Conservation (phyloP, 2,329 filamentous ascomycete species). For the Cladosporium sp. region DNA sequence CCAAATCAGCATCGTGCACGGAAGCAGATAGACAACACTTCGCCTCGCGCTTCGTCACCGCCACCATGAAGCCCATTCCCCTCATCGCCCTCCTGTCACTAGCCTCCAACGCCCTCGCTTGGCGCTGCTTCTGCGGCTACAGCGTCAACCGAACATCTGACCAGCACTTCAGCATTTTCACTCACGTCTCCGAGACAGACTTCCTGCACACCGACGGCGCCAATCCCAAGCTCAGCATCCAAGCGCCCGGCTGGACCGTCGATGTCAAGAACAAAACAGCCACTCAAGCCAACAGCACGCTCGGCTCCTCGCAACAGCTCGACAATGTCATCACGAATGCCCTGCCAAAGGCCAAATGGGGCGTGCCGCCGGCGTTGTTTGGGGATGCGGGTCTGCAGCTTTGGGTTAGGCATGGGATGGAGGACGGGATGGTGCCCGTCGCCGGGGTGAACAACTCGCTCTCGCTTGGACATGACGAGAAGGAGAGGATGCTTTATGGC, state of each 20-base stretch:
- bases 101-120: conserved; percentile 20
- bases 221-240: conserved; percentile 37
- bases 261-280: conserved; percentile 67
- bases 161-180: conserved; percentile 56
- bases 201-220: conserved; percentile 48
- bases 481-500: conserved; percentile 67
- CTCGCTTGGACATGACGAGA: conserved; percentile 28
- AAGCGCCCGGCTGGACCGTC: conserved; percentile 57
- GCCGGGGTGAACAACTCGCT: conserved; percentile 62
- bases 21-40: not conserved
- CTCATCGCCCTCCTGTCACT: not conserved
- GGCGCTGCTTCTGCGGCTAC: conserved; percentile 72
- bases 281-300: conserved; percentile 60
- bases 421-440: conserved; percentile 50
- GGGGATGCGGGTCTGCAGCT: conserved; percentile 57
- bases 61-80: not conserved
- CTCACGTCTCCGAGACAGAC: conserved; percentile 70
- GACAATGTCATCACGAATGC: conserved; percentile 60
- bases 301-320: conserved; percentile 63
- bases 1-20: not conserved
- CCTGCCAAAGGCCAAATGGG: conserved; percentile 46
- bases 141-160: conserved; percentile 52
- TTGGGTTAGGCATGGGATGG: conserved; percentile 48
- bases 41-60: not conserved
- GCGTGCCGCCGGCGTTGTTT: conserved; percentile 45